Conservation (phyloP, 495 filamentous ascomycete genomes). For the Massariosphaeria phaeospora region DNA sequence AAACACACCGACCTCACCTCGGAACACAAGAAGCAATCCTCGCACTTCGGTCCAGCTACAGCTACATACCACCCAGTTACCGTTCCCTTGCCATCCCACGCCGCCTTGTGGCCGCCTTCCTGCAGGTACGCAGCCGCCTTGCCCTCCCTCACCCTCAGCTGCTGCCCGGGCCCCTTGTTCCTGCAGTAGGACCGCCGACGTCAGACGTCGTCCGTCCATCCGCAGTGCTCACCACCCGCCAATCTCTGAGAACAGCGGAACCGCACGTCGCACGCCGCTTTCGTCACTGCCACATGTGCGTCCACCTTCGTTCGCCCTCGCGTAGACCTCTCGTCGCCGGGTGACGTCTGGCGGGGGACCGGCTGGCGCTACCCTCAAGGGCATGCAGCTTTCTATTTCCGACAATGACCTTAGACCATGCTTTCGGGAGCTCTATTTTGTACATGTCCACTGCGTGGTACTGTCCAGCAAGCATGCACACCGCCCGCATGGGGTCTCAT, state of each 20-base stretch:
- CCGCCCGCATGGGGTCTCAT: too few relatives aligned
- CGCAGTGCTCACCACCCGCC: too few relatives aligned
- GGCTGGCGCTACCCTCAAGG: neutral
- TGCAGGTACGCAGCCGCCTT: conserved; percentile 17
- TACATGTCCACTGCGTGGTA: too few relatives aligned
- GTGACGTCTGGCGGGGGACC: neutral
- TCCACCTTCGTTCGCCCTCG: neutral
- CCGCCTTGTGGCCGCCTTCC: neutral
- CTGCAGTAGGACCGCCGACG: neutral
- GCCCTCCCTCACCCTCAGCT: too few relatives aligned
- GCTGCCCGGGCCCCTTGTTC: neutral
- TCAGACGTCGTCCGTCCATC: neutral
- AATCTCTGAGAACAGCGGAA: neutral
- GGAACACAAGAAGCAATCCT: too few relatives aligned
- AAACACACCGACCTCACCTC: too few relatives aligned
- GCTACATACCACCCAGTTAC: too few relatives aligned
- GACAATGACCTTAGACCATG: too few relatives aligned
- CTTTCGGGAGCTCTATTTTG: too few relatives aligned
- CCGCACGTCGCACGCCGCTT: neutral
- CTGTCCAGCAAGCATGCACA: too few relatives aligned
- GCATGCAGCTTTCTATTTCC: neutral
- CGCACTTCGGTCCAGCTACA: too few relatives aligned
- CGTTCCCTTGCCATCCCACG: too few relatives aligned
- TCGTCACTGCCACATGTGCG: neutral
- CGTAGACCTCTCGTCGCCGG: neutral